phyloP scores from a whole-genome alignment of 2,329 filamentous ascomycete genomes.

The Daldinia sp. region DNA sequence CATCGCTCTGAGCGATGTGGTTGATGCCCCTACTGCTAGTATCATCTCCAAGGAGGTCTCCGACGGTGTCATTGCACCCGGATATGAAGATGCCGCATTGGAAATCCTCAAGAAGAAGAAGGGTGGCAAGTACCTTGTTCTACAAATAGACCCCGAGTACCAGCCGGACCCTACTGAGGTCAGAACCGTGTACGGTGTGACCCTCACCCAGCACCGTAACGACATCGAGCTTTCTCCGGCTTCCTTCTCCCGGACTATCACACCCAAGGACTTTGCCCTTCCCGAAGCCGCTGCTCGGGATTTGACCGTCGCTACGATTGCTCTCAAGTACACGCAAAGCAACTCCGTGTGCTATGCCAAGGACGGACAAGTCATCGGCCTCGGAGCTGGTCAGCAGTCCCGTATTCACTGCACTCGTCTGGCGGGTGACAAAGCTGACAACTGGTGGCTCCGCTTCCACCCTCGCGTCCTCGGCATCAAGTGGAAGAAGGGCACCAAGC shows the following conservation, averaged over 20 bases:
- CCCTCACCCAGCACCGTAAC: conserved; percentile 90
- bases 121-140: conserved; percentile 93
- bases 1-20: conserved; percentile 90
- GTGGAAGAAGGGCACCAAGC: conserved; percentile 98
- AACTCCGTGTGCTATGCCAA: conserved; percentile 98
- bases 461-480: conserved; percentile 86
- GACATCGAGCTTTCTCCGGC: conserved; percentile 86
- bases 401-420: conserved; percentile 98
- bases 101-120: conserved; percentile 98
- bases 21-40: conserved; percentile 93
- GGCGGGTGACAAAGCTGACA: conserved; percentile 97
- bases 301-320: conserved; percentile 94
- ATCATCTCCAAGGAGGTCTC: conserved; percentile 99
- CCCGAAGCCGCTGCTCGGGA: conserved; percentile 88
- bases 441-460: conserved; percentile 99
- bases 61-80: conserved; percentile 93
- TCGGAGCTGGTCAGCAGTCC: conserved; percentile 96
- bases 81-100: conserved; percentile 85
- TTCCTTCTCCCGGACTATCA: conserved; percentile 87
- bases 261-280: conserved; percentile 83
- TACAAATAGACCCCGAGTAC: conserved; percentile 93
- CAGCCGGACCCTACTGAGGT: conserved; percentile 83
- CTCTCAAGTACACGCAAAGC: conserved; percentile 98
- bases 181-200: conserved; percentile 90
- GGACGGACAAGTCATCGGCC: conserved; percentile 92